These are phyloP conservation scores for Phytopythium vexans DNA, from an alignment of 352 stramenopile species.

Conservation along the genomic window DNA sequence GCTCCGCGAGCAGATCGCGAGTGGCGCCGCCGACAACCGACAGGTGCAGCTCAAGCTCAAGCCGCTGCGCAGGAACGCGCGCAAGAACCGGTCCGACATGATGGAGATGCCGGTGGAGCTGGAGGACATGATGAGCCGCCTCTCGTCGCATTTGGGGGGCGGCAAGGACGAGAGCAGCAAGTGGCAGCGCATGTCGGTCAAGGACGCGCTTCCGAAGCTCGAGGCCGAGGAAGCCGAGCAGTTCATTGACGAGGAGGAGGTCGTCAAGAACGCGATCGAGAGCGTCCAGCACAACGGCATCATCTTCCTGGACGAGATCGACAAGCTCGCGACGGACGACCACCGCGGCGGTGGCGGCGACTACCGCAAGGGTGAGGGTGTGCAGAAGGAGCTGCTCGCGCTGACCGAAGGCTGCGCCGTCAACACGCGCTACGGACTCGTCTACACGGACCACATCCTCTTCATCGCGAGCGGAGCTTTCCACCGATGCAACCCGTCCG, in stretches of 20 bases:
- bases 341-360: conserved; percentile 84
- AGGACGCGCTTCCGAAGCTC: conserved; percentile 67
- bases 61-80: conserved; percentile 30
- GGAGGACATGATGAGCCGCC: conserved; percentile 75
- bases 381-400: conserved; percentile 98
- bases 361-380: conserved; percentile 92
- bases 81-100: conserved; percentile 25
- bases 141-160: conserved; percentile 24
- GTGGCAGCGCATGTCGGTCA: conserved; percentile 62
- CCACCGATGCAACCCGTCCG: conserved; percentile 95
- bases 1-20: conserved; percentile 59
- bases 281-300: conserved; percentile 98
- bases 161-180: conserved; percentile 15
- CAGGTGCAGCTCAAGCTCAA: conserved; percentile 60
- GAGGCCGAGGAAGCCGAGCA: conserved; percentile 69
- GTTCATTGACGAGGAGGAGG: conserved; percentile 74
- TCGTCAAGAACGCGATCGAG: conserved; percentile 70
- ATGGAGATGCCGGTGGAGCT: conserved; percentile 84
- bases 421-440: conserved; percentile 90
- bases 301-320: conserved; percentile 99
- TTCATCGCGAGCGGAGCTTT: conserved; percentile 98
- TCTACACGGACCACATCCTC: conserved; percentile 99
- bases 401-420: conserved; percentile 97
- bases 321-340: conserved; percentile 96
- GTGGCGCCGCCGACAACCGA: conserved; percentile 44